Percentiles rank a stretch among this genome's conserved stretches.
phyloP scores from a whole-genome alignment of 352 stramenopile genomes.

The Thraustochytrium sp. region DNA sequence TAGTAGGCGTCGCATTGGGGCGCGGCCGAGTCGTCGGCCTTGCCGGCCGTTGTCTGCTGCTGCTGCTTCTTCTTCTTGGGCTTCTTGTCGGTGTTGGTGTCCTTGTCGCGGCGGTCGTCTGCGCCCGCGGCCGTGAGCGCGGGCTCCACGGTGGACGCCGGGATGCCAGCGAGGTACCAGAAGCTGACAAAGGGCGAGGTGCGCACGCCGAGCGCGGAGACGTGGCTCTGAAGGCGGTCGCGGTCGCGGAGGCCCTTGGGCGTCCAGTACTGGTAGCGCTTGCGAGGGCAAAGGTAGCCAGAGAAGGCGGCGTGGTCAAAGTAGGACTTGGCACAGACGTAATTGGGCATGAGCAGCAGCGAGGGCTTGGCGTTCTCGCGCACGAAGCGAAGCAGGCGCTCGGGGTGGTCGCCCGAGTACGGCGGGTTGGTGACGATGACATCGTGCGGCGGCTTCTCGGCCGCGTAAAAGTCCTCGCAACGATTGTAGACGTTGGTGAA shows the following conservation, averaged over 20 bases:
- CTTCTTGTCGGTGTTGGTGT: no score
- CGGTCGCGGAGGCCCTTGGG: slow-evolving; percentile 29
- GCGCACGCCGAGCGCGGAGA: slow-evolving; percentile 18
- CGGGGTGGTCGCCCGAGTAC: slow-evolving; percentile 32
- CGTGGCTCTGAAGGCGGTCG: slow-evolving; percentile 2
- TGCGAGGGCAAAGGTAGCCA: background rate
- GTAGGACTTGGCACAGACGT: slow-evolving; percentile 22
- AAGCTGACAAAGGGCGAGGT: slow-evolving; percentile 31
- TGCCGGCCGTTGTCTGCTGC: no score
- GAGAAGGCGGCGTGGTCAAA: background rate
- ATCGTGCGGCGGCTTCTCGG: background rate
- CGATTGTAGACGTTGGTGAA: slow-evolving; percentile 41
- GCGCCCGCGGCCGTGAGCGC: no score
- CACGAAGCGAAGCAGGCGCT: slow-evolving; percentile 1
- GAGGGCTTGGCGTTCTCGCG: background rate
- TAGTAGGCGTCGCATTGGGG: no score
- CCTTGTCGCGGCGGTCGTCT: no score
- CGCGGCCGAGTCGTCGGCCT: no score
- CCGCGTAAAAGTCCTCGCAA: slow-evolving; percentile 39
- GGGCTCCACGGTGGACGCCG: no score
- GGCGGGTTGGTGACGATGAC: slow-evolving; percentile 44
- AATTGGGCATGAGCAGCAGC: slow-evolving; percentile 32
- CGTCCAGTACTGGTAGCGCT: slow-evolving; percentile 39
- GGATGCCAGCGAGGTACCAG: slow-evolving; percentile 29
- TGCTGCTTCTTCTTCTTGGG: no score